Evolutionary conservation across 2,329 filamentous ascomycete species (phyloP).

Genomic region (Trichoderma koningii): DNA sequence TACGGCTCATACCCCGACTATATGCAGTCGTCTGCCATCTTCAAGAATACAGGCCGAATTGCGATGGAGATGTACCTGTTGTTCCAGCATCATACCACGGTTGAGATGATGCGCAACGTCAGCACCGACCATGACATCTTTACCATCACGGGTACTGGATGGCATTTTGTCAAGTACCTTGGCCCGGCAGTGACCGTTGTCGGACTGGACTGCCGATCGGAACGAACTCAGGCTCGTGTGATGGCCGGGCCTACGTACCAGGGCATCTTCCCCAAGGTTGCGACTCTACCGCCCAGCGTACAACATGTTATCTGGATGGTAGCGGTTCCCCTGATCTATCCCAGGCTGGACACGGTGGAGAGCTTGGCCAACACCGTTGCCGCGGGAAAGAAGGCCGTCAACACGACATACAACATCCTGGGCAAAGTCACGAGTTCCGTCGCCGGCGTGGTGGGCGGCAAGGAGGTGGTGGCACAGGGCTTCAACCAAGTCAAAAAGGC

Average conservation of each 20-base stretch:
- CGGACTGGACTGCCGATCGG: constrained; percentile 87
- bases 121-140: constrained; percentile 89
- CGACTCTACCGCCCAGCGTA: constrained; percentile 83
- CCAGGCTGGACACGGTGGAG: constrained; percentile 87
- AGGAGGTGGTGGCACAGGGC: constrained; percentile 86
- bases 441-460: constrained; percentile 92
- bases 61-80: constrained; percentile 97
- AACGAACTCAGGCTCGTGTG: constrained; percentile 86
- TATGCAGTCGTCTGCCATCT: constrained; percentile 97
- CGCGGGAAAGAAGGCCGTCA: constrained; percentile 94
- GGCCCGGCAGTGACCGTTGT: constrained; percentile 88
- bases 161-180: constrained; percentile 98
- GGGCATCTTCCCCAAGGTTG: constrained; percentile 93
- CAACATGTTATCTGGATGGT: constrained; percentile 98
- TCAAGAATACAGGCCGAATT: constrained; percentile 95
- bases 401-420: constrained; percentile 92
- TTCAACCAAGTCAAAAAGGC: constrained; percentile 96
- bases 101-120: constrained; percentile 88
- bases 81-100: constrained; percentile 96
- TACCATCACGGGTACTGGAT: constrained; percentile 93
- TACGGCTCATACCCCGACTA: constrained; percentile 97
- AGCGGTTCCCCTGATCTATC: constrained; percentile 87
- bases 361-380: constrained; percentile 87
- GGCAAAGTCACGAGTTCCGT: constrained; percentile 95
- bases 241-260: constrained; percentile 97